Percentiles rank a stretch among this genome's conserved stretches.
Evolutionary conservation across 768 basidiomycete species (phyloP).

Genomic region (Tylopilus balloui): DNA sequence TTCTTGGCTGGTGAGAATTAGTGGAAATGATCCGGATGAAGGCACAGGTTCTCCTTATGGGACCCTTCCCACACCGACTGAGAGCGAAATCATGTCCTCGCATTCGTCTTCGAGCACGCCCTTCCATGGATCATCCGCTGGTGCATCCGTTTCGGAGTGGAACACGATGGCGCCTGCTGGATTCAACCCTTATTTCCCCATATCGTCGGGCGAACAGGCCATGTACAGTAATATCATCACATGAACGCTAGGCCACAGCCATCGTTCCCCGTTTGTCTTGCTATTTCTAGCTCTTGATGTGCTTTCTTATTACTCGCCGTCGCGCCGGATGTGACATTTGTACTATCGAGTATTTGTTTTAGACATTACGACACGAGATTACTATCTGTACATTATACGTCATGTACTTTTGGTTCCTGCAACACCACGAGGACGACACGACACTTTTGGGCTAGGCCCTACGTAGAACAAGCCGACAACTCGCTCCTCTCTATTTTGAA

Average conservation of each 20-base stretch:
- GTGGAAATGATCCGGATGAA: conserved; percentile 49
- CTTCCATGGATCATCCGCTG: conserved; percentile 41
- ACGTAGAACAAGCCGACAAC: conserved; percentile 22
- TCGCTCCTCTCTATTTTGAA: conserved; percentile 35
- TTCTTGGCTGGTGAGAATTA: conserved; percentile 32
- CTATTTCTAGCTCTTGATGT: conserved; percentile 12
- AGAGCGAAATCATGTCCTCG: conserved; percentile 54
- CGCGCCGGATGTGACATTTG: conserved; percentile 32
- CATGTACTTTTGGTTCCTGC: conserved; percentile 31
- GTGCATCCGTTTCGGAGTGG: conserved; percentile 58
- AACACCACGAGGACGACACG: conserved; percentile 8
- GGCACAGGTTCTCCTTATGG: conserved; percentile 48
- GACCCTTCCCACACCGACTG: conserved; percentile 53
- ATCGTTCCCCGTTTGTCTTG: background rate
- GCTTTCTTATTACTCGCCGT: conserved; percentile 22
- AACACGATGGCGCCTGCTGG: conserved; percentile 48
- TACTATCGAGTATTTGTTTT: conserved; percentile 25
- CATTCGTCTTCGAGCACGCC: conserved; percentile 41
- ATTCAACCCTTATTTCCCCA: conserved; percentile 69
- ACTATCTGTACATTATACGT: conserved; percentile 30
- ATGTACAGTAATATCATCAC: conserved; percentile 58
- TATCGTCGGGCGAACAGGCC: conserved; percentile 48
- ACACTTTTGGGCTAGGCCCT: conserved; percentile 3
- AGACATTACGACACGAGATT: conserved; percentile 24
- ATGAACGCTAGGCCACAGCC: conserved; percentile 29